Conservation (phyloP, 2,329 filamentous ascomycete species). For the Metarhizium guizhouense region DNA sequence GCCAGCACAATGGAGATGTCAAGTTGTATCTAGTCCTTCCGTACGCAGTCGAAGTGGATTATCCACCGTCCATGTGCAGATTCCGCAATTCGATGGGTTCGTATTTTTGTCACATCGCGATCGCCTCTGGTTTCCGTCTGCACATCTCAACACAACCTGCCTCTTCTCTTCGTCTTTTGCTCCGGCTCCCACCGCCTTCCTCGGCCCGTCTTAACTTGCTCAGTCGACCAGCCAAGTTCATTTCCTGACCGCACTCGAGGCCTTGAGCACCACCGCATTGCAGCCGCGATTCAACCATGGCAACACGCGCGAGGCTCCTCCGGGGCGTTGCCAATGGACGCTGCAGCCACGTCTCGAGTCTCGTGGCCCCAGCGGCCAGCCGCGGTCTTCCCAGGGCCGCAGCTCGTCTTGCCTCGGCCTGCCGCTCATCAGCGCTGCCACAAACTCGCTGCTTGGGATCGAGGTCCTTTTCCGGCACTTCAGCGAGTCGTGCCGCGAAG, state of each 20-base stretch:
- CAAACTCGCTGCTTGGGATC: conserved; percentile 9
- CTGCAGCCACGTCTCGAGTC: neutral
- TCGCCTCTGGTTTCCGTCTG: neutral
- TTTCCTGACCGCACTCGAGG: neutral
- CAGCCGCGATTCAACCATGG: conserved; percentile 1
- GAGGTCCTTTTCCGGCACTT: conserved; percentile 14
- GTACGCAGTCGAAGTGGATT: too few species aligned
- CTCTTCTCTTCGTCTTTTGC: neutral
- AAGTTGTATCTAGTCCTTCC: too few species aligned
- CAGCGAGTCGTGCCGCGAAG: conserved; percentile 31
- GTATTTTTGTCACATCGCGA: too few species aligned
- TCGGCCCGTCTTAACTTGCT: neutral
- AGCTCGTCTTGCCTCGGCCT: neutral
- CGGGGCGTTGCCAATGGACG: neutral
- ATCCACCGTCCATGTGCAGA: too few species aligned
- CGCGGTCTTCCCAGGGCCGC: neutral
- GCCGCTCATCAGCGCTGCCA: neutral
- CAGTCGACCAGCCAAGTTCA: neutral
- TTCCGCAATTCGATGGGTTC: too few species aligned
- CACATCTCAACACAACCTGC: neutral
- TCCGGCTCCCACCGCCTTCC: neutral
- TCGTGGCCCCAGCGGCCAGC: neutral
- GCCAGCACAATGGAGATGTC: too few species aligned
- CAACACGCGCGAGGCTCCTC: conserved; percentile 5
- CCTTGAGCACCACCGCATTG: neutral